Evolutionary conservation across 176 grass and related monocot genomes (phyloP).

Genomic region (Puya raimondii): DNA sequence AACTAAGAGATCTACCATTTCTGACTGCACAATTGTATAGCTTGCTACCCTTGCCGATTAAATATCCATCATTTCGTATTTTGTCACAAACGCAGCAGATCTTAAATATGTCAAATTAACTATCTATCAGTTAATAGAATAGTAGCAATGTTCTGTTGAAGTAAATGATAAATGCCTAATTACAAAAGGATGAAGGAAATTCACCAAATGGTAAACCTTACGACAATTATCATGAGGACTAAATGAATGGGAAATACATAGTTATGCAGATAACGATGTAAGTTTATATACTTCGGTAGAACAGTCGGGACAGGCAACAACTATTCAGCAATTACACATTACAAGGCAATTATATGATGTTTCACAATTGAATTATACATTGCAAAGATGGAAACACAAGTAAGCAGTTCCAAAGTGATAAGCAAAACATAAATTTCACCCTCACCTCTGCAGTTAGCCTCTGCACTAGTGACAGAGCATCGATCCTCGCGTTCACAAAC

Average conservation of each 20-base stretch:
- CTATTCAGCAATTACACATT: not conserved
- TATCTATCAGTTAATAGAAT: not conserved
- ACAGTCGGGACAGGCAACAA: not conserved
- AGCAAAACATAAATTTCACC: not conserved
- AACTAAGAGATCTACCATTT: not conserved
- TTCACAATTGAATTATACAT: not conserved
- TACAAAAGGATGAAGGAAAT: not conserved
- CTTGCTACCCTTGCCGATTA: not conserved
- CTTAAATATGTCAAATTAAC: not conserved
- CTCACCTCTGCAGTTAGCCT: slow-evolving; percentile 34
- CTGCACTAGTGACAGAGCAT: slow-evolving; percentile 19
- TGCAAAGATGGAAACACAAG: not conserved
- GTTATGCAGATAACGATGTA: not conserved
- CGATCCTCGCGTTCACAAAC: slow-evolving; percentile 33
- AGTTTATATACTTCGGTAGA: not conserved
- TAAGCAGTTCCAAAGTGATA: not conserved
- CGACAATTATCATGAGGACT: not conserved
- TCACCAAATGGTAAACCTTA: not conserved
- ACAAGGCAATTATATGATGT: not conserved
- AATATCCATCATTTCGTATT: not conserved
- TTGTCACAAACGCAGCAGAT: not conserved
- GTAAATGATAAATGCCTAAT: not conserved
- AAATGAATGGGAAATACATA: not conserved
- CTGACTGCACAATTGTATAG: not conserved
- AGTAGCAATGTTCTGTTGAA: not conserved